phyloP scores from a whole-genome alignment of 768 basidiomycete species.

The Leucosporidium scottii region DNA sequence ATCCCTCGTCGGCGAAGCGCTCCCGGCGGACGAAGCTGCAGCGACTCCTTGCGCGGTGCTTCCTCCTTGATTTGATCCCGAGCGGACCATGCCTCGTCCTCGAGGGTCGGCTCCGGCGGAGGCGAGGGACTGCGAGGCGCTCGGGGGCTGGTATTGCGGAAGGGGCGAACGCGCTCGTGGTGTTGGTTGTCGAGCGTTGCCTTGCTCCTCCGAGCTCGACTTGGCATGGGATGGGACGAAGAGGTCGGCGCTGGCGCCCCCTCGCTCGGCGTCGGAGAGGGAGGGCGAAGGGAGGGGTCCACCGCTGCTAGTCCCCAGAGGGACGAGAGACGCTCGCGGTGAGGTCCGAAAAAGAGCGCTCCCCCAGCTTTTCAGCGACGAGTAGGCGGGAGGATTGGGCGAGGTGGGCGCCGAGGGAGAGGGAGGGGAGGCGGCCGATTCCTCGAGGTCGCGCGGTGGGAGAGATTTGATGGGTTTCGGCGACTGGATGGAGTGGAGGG shows the following conservation, averaged over 20 bases:
- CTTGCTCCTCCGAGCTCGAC: too few species aligned
- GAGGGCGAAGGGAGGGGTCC: neutral
- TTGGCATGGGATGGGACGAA: too few species aligned
- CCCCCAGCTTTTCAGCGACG: conserved; percentile 29
- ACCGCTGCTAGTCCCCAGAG: neutral
- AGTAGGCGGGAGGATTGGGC: conserved; percentile 31
- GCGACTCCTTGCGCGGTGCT: neutral
- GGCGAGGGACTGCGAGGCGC: neutral
- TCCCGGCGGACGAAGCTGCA: neutral
- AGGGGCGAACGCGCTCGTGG: too few species aligned
- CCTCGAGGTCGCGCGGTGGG: neutral
- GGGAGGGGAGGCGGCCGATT: neutral
- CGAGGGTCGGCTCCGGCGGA: neutral
- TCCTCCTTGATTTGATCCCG: neutral
- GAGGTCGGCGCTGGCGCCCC: too few species aligned
- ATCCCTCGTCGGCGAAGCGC: neutral
- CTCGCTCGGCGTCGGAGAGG: neutral
- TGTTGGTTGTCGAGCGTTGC: too few species aligned
- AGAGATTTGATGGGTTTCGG: conserved; percentile 1
- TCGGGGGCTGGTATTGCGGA: too few species aligned
- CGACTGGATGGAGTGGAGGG: conserved; percentile 22
- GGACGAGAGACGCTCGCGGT: conserved; percentile 3
- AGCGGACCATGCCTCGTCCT: neutral
- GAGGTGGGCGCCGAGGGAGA: conserved; percentile 10
- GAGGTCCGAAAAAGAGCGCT: conserved; percentile 26